Base-by-base conservation (phyloP, 768 basidiomycete species). In the Boletus subparvulus region DNA sequence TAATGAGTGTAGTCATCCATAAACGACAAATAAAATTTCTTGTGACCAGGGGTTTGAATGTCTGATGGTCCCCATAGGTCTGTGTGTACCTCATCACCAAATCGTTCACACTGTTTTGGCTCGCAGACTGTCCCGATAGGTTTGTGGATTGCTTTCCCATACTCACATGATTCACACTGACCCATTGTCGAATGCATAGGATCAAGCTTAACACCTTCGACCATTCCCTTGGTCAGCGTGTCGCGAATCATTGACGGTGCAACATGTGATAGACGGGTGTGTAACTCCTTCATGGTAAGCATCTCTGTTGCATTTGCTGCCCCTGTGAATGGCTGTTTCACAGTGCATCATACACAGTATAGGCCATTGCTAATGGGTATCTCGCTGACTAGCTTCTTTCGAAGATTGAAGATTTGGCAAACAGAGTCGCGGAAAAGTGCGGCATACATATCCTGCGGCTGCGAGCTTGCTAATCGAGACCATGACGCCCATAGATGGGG, bases 391-490 rank as follows among this genome's bases (percentile, higher is more conserved):
- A 36, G 35, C 9, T 36, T 36, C 35, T 36, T 36, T 3, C 9
- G 11, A 13, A 12, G 35, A 9, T 36, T 36, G 35, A 36, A 36
- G 9, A 36, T 36, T 19, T 11, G 3, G 6, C 41, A 43, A 2
- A 55, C 42, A 6, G 35, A 43, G 6, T 49, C 14, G 3, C 4
- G 3, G 11, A 57, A 57, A 0, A 57, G 32, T 5, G 46, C 21
- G 3, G 39, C n/a, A n/a, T n/a, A n/a, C 6, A 6, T 47, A 52
- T 2, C 56, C 46, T 19, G 55, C 43, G 1, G 21, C 43, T 1
- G 50, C 6, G 3, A 57, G 33, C 3, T 36, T 26, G 16, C 56
- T 57, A 2, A 57, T 37, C 3, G 46, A 57, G 2, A 52, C 8
- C n/a, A 47, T 58, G 1, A 58, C 35, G 6, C 35, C 33, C 51